Evolutionary conservation across 176 grass and related monocot species (phyloP), one percentile per base, ranked within the genome.

Genomic region (Chloris gayana): DNA sequence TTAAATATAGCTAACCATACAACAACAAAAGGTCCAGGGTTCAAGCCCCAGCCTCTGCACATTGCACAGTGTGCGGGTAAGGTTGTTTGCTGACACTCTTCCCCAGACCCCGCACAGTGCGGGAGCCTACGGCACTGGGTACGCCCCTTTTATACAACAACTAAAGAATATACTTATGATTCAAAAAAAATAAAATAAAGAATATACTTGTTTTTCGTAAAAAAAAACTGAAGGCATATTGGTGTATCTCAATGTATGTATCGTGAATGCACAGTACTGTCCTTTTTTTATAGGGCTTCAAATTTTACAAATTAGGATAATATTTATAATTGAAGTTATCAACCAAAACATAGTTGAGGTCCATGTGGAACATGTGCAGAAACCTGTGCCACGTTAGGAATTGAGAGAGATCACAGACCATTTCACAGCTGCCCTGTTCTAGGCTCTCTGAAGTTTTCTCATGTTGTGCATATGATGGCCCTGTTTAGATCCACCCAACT

Each of bases 391-490:
- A 67, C 25, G 14, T 30, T 50, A 14, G 6, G 56, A 59, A 24
- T 57, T 59, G 31, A 35, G 45, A 41, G n/a, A 19, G 35, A 82
- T 14, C 22, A 22, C 14, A 22, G 10, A n/a, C 7, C 64, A n/a
- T 74, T 44, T 42, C 47, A 64, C 72, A 72, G 45, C 50, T 70
- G 21, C 60, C 19, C 45, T 64, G 62, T 86, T 82, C 25, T 19
- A 34, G 65, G 51, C 32, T 84, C 32, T 82, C 60, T 67, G 39
- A 74, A 38, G 33, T 83, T 71, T 50, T n/a, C 46, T 45, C 5
- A 4, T 70, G 34, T 4, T n/a, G 35, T 77, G 73, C 67, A 77
- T 77, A 71, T 56, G 64, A 57, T 67, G n/a, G n/a, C n/a, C n/a
- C n/a, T n/a, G n/a, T n/a, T n/a, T n/a, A n/a, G n/a, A n/a, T n/a